Evolutionary conservation across 805 yeast genomes (phyloP), one percentile per base, ranked within the genome.

Genomic region (Ogataea methylovora): DNA sequence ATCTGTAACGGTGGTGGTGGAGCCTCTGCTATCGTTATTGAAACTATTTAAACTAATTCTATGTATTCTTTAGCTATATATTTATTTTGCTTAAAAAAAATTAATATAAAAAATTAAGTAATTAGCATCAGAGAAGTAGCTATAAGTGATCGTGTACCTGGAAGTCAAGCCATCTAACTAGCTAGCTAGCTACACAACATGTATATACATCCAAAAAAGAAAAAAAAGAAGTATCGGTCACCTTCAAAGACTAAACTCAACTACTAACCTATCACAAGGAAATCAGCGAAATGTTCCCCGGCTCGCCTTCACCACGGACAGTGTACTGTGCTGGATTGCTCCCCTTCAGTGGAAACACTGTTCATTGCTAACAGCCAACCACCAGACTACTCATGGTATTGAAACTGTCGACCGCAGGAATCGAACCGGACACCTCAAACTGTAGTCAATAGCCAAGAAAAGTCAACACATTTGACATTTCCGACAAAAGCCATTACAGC

Each of bases 1-100:
- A 81, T 92, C 56, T 92, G 98, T 73, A 92, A 92, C 62, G 98
- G 99, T 69, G 99, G 99, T 54, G 99, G 99, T 59, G 99, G 98
- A 58, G 97, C 97, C 32, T 82, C 95, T 37, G 80, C 97, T 18
- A 69, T 92, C 51, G 85, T 92, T 41, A 74, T 92, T 51, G 95
- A 88, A 68, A 76, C 69, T 51, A 52, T 76, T 29, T 71, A 59
- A 40, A 20, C 19, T 14, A 5, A n/a, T 13, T 26, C 7, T 11
- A n/a, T 17, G 25, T 23, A 23, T 23, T 23, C 25, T 13, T 23
- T 23, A 23, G 25, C 25, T 26, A 26, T 26, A 25, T 32, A 32
- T 19, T 15, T 20, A 13, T 26, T 26, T 25, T 13, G 18, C 21
- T 24, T 20, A n/a, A 16, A 24, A 14, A 12, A 17, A 11, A 12